These are phyloP conservation scores for Ganoderma meredithae DNA, from an alignment of 1,284 basidiomycete species.

Conservation along the genomic window DNA sequence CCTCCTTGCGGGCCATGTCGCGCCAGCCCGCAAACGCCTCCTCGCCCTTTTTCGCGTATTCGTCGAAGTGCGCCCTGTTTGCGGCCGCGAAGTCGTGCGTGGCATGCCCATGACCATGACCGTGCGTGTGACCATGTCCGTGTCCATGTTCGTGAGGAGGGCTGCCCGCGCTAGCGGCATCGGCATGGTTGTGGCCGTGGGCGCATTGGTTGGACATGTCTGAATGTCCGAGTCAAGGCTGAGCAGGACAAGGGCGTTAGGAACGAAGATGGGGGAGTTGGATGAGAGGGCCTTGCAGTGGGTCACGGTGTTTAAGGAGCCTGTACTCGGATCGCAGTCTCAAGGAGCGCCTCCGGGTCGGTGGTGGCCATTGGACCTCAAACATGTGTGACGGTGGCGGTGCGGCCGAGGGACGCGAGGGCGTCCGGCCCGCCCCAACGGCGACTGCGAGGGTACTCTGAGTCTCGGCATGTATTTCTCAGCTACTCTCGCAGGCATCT, in stretches of 20 bases:
- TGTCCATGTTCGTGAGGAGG: background rate
- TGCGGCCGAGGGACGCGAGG: background rate
- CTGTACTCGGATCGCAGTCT: background rate
- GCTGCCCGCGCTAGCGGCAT: no score
- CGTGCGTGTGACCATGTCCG: background rate
- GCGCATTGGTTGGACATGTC: background rate
- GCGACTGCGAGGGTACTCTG: slow-evolving; percentile 10
- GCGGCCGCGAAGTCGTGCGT: slow-evolving; percentile 37
- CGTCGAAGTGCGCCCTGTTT: slow-evolving; percentile 45
- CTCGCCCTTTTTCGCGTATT: slow-evolving; percentile 38
- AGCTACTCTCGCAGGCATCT: no score
- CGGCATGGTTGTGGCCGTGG: no score
- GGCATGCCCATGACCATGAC: no score
- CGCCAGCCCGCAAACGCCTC: slow-evolving; percentile 40
- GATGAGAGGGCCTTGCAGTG: background rate
- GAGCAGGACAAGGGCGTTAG: background rate
- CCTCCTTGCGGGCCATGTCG: slow-evolving; percentile 44
- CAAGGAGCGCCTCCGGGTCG: background rate
- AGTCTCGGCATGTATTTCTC: no score
- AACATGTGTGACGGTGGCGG: background rate
- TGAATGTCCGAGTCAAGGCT: no score
- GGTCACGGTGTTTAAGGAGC: background rate
- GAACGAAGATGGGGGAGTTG: background rate
- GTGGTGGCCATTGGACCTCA: no score
- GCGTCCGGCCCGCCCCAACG: background rate